Conservation (phyloP, 208 protist genomes). For the Borovskyia barvae region DNA sequence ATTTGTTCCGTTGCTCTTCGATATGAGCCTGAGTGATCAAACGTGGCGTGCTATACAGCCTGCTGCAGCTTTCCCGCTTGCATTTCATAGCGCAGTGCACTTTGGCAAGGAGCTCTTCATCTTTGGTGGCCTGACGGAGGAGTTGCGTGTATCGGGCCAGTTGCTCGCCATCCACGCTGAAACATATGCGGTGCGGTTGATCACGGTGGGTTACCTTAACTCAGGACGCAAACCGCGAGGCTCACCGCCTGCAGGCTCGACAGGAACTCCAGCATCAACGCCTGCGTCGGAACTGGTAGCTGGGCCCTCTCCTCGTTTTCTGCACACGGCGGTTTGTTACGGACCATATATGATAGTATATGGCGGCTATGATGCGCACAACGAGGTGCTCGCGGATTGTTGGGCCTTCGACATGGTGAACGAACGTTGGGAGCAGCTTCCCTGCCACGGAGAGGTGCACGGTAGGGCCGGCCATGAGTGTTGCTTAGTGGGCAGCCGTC, state of each 20-base stretch:
- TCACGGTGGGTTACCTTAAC: conserved; percentile 8
- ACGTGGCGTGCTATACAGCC: conserved; percentile 78
- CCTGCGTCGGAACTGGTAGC: not conserved
- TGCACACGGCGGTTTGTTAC: conserved; percentile 78
- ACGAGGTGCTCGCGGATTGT: conserved; percentile 56
- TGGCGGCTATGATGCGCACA: conserved; percentile 73
- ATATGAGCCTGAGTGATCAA: conserved; percentile 67
- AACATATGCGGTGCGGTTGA: conserved; percentile 56
- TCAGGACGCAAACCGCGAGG: conserved; percentile 2
- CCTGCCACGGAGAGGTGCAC: conserved; percentile 25
- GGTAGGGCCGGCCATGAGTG: conserved; percentile 64
- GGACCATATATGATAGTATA: conserved; percentile 83
- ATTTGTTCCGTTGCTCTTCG: conserved; percentile 79
- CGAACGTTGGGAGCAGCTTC: conserved; percentile 73
- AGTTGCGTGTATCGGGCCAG: conserved; percentile 59
- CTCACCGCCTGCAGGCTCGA: not conserved
- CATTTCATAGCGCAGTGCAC: conserved; percentile 68
- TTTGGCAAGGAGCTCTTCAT: conserved; percentile 59
- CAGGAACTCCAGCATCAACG: not conserved
- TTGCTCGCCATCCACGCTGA: conserved; percentile 61
- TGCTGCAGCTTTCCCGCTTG: conserved; percentile 50
- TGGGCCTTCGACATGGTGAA: conserved; percentile 85
- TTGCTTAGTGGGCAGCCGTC: conserved; percentile 66
- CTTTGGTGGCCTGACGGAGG: conserved; percentile 82
- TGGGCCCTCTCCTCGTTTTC: conserved; percentile 39